Conservation (phyloP, 768 basidiomycete genomes). For the Ramaria rubella region DNA sequence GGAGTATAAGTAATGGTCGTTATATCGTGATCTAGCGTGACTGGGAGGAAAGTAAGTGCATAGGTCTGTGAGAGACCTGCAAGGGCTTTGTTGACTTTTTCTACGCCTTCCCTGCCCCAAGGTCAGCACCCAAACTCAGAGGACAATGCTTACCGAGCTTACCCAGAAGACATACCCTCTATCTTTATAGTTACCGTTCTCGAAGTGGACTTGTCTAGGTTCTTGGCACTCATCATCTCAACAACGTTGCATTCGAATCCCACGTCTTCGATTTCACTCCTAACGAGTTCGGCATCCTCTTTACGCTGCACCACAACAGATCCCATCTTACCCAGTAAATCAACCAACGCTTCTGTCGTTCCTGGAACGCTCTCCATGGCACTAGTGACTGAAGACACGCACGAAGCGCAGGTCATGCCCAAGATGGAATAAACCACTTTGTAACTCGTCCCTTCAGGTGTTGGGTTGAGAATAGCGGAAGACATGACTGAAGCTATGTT, state of each 20-base stretch:
- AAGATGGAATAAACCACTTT: slow-evolving; percentile 35
- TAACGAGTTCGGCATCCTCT: slow-evolving; percentile 21
- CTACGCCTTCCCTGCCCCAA: slow-evolving; percentile 52
- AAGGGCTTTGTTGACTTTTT: slow-evolving; percentile 40
- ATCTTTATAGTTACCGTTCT: slow-evolving; percentile 50
- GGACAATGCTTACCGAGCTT: slow-evolving; percentile 20
- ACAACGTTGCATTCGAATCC: slow-evolving; percentile 37
- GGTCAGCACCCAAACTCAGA: slow-evolving; percentile 5
- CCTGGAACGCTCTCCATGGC: slow-evolving; percentile 44
- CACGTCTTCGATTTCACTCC: slow-evolving; percentile 31
- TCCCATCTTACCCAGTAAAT: slow-evolving; percentile 56
- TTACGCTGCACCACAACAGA: slow-evolving; percentile 37
- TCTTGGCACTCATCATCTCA: neutral
- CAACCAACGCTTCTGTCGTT: slow-evolving; percentile 47
- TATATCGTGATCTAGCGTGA: slow-evolving; percentile 31
- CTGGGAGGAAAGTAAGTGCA: neutral
- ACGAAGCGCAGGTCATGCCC: slow-evolving; percentile 77
- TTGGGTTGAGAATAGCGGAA: too few relatives aligned
- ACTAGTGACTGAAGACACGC: slow-evolving; percentile 48
- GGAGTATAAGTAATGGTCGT: slow-evolving; percentile 47
- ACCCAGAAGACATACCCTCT: slow-evolving; percentile 61
- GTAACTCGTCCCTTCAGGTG: neutral
- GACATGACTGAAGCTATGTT: neutral
- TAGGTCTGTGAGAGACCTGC: slow-evolving; percentile 19
- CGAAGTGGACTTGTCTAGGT: slow-evolving; percentile 13